These are phyloP conservation scores for Nitzschia putrida DNA, from an alignment of 108 stramenopile genomes.

Conservation along the genomic window DNA sequence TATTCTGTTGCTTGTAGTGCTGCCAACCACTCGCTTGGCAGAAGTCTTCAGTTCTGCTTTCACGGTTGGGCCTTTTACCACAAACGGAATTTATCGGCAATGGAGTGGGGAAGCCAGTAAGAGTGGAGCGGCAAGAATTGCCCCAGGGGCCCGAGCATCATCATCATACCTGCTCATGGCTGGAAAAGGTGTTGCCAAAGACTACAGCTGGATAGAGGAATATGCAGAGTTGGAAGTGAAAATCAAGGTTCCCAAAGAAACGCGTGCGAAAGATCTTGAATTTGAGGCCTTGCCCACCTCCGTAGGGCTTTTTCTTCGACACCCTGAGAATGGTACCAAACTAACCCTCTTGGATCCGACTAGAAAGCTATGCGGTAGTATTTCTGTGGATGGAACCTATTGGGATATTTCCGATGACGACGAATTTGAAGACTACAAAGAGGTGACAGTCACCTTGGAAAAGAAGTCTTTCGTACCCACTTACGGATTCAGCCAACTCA, in stretches of 20 bases:
- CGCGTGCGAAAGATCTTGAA: conserved; percentile 61
- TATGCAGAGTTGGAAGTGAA: conserved; percentile 80
- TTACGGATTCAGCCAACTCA: conserved; percentile 21
- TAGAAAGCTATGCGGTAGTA: conserved; percentile 60
- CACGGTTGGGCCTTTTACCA: not conserved
- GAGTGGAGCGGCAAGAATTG: not conserved
- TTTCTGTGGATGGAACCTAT: conserved; percentile 78
- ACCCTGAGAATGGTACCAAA: conserved; percentile 2
- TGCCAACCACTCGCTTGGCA: not conserved
- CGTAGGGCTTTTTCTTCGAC: conserved; percentile 48
- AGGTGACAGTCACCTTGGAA: conserved; percentile 72
- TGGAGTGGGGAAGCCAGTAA: not conserved
- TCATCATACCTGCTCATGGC: not conserved
- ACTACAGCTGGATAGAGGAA: conserved; percentile 79
- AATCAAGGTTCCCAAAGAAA: conserved; percentile 62
- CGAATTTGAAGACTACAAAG: conserved; percentile 24
- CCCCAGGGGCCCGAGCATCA: not conserved
- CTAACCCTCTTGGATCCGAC: conserved; percentile 55
- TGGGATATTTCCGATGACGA: conserved; percentile 72
- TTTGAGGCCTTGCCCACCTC: conserved; percentile 59
- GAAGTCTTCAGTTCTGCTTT: not conserved
- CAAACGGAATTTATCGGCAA: not conserved
- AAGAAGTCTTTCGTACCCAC: conserved; percentile 59
- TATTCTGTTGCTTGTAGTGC: not conserved
- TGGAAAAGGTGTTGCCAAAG: conserved; percentile 55